These are phyloP conservation scores for Acrasis kona DNA, from an alignment of 78 protist genomes.

Conservation along the genomic window DNA sequence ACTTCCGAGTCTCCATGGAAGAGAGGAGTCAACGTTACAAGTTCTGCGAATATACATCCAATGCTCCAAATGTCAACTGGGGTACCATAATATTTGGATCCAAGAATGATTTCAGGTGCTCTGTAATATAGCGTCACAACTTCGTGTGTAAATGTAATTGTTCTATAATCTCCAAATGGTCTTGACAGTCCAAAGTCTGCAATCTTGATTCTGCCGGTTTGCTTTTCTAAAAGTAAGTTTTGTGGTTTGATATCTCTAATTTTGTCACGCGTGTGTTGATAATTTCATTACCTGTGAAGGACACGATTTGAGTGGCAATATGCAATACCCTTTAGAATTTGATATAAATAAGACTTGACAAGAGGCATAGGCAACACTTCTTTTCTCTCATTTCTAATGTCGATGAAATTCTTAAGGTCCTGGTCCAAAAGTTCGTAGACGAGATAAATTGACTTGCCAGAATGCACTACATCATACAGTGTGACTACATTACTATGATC, in stretches of 20 bases:
- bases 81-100: slow-evolving; percentile 52
- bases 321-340: neutral
- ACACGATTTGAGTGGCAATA: slow-evolving; percentile 4
- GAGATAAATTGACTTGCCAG: slow-evolving; percentile 27
- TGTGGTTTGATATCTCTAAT: slow-evolving; percentile 45
- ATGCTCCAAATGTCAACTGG: slow-evolving; percentile 52
- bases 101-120: slow-evolving; percentile 85
- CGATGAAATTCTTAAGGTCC: slow-evolving; percentile 88
- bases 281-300: neutral
- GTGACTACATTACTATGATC: slow-evolving; percentile 86
- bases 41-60: slow-evolving; percentile 96
- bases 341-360: slow-evolving; percentile 1
- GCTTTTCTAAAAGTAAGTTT: slow-evolving; percentile 82
- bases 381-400: neutral
- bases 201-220: slow-evolving; percentile 80
- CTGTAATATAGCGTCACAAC: slow-evolving; percentile 92
- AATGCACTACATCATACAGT: slow-evolving; percentile 5
- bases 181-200: slow-evolving; percentile 97
- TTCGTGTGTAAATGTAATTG: slow-evolving; percentile 74
- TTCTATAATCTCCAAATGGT: slow-evolving; percentile 87
- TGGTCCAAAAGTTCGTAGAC: slow-evolving; percentile 59
- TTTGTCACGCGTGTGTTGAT: neutral
- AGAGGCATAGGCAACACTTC: neutral
- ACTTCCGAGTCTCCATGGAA: neutral
- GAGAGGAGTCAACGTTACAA: slow-evolving; percentile 79